Conservation (phyloP, 495 filamentous ascomycete species). For the Penicillium simplicissimum region DNA sequence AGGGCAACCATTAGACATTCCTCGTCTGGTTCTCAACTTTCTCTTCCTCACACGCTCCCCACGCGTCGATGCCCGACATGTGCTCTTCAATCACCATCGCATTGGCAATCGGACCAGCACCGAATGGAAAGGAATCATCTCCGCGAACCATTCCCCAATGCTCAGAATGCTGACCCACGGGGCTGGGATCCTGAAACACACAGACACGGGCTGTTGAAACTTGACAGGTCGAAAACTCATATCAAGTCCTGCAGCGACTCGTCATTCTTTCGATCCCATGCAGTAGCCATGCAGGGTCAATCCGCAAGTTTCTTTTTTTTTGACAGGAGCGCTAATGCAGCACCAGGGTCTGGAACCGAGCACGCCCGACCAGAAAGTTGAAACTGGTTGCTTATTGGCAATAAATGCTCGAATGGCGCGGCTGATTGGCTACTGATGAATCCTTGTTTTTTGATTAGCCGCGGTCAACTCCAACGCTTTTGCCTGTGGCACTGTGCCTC, state of each 20-base stretch:
- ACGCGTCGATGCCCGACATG: background rate
- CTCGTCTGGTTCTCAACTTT: background rate
- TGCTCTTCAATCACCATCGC: conserved; percentile 1
- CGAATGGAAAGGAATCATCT: background rate
- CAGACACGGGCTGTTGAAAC: background rate
- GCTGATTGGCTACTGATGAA: conserved; percentile 11
- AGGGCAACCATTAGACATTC: background rate
- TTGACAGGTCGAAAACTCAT: background rate
- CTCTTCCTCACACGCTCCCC: background rate
- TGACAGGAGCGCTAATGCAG: conserved; percentile 3
- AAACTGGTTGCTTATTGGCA: conserved; percentile 12
- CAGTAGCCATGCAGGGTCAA: conserved; percentile 1
- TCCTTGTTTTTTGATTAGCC: conserved; percentile 11
- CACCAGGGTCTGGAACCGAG: background rate
- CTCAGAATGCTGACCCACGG: background rate
- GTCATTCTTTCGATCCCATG: background rate
- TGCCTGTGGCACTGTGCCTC: conserved; percentile 1
- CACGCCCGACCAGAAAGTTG: background rate
- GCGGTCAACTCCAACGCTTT: conserved; percentile 11
- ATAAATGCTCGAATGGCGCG: conserved; percentile 6
- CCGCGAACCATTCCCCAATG: background rate
- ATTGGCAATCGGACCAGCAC: conserved; percentile 16
- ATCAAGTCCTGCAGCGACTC: background rate
- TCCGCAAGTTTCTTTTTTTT: conserved; percentile 2
- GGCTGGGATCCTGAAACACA: background rate